Percentiles rank a stretch among this genome's conserved stretches.
Conservation (phyloP, 805 yeast genomes). For the Hemisphaericaspora nanyangensis region DNA sequence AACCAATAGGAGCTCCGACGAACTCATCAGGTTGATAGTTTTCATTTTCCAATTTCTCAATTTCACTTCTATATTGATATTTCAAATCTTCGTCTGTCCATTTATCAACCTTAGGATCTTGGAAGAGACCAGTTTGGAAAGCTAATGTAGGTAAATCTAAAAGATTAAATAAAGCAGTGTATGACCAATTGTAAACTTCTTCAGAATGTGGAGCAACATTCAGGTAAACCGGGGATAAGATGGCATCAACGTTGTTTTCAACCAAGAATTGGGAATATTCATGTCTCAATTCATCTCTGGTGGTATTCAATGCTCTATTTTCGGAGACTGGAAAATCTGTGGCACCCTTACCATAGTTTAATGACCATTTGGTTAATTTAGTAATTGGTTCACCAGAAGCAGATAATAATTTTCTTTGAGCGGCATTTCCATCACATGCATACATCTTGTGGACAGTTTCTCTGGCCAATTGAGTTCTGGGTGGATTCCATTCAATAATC, state of each 20-base stretch:
- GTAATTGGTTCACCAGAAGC: constrained; percentile 68
- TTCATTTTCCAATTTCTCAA: constrained; percentile 47
- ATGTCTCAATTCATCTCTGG: constrained; percentile 57
- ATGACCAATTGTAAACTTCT: constrained; percentile 71
- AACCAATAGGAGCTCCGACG: constrained; percentile 51
- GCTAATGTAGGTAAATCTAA: constrained; percentile 67
- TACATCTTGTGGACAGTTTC: constrained; percentile 57
- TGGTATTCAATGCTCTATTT: constrained; percentile 49
- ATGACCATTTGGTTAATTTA: constrained; percentile 59
- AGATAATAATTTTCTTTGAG: constrained; percentile 47
- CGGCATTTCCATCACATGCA: constrained; percentile 64
- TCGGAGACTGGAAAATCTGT: constrained; percentile 44
- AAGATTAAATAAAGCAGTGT: constrained; percentile 70
- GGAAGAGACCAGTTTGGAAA: constrained; percentile 59
- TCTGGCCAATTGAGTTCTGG: constrained; percentile 53
- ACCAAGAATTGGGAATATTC: constrained; percentile 53
- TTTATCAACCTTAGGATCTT: constrained; percentile 51
- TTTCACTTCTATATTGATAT: constrained; percentile 39
- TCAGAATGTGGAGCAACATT: constrained; percentile 71
- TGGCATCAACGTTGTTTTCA: constrained; percentile 56
- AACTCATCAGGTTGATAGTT: constrained; percentile 46
- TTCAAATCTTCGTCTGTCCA: constrained; percentile 34
- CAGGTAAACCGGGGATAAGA: constrained; percentile 63
- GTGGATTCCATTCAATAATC: constrained; percentile 54
- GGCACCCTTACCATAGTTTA: constrained; percentile 58